These are phyloP conservation scores for Neohortaea acidophila DNA, from an alignment of 495 filamentous ascomycete genomes.

Conservation along the genomic window DNA sequence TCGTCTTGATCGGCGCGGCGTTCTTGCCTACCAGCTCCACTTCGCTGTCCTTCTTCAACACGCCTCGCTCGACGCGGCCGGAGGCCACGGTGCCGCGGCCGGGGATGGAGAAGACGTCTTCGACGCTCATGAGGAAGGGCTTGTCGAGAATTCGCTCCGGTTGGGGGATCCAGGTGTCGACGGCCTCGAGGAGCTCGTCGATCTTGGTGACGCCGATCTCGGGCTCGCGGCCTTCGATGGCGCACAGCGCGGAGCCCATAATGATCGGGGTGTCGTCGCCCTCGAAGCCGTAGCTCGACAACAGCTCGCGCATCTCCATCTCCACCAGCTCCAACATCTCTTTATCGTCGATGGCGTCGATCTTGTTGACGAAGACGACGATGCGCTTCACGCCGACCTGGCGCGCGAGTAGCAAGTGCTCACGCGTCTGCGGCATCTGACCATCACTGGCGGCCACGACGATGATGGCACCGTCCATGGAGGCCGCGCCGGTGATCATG, in stretches of 20 bases:
- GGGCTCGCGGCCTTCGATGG: constrained; percentile 70
- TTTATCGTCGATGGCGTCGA: constrained; percentile 87
- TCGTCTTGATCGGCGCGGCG: constrained; percentile 71
- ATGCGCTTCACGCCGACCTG: constrained; percentile 96
- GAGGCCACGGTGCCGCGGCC: constrained; percentile 95
- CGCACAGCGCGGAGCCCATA: constrained; percentile 89
- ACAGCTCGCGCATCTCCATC: constrained; percentile 98
- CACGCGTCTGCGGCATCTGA: constrained; percentile 98
- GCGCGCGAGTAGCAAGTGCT: constrained; percentile 92
- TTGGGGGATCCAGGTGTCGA: constrained; percentile 93
- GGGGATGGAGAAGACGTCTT: constrained; percentile 96
- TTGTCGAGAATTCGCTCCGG: constrained; percentile 83
- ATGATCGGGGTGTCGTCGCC: constrained; percentile 94
- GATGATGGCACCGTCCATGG: constrained; percentile 97
- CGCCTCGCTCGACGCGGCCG: constrained; percentile 91
- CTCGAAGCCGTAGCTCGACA: constrained; percentile 85
- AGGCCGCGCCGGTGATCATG: constrained; percentile 96
- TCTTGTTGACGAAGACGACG: constrained; percentile 99
- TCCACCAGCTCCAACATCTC: constrained; percentile 99
- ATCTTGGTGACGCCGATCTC: constrained; percentile 80
- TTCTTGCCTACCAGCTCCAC: constrained; percentile 85
- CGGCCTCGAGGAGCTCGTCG: constrained; percentile 71
- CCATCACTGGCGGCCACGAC: constrained; percentile 97
- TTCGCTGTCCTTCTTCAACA: constrained; percentile 78
- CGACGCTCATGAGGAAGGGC: constrained; percentile 96